Base-by-base conservation (phyloP, 768 basidiomycete species). In the Leccinum aurantiacum region DNA sequence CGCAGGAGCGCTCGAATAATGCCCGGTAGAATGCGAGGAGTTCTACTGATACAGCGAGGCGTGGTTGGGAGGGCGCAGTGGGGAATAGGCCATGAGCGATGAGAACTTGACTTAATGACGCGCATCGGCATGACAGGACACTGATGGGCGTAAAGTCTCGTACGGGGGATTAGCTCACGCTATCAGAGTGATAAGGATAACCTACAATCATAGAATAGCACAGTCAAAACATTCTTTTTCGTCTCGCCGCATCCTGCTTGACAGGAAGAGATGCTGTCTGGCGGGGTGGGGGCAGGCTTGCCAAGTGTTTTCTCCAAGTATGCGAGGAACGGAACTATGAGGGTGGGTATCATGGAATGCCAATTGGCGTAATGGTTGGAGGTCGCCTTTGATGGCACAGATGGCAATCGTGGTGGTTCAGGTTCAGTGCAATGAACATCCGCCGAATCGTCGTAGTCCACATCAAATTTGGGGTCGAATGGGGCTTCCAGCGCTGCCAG, bases 1-100 rank as follows among this genome's bases (percentile, higher is more conserved):
- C 70, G 17, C 75, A 78, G 1, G 77, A 76, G 0, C 67, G 62
- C 57, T 78, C 73, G 49, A 78, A 79, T 1, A 78, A 58, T 2
- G 71, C 67, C n/a, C 41, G 14, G 41, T 41, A 41, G 41, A 41
- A 41, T n/a, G 41, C 41, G 6, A 41, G 41, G 14, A 78, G 62
- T 11, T 75, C 67, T 3, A 77, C 62, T 1, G 69, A 71, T 27
- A 71, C 58, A 0, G 60, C 63, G 44, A 66, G 58, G 2, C 53
- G 48, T 4, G 71, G 65, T 29, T 66, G 61, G 25, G 48, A 49
- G 3, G 25, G 48, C 13, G 25, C 48, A 13, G 6, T 49, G 24
- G 48, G 48, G 15, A 49, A 49, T 49, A 49, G 48, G 14, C 48
- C 48, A 14, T 49, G 48, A 24, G 25, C 14, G 48, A 49, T 13